Evolutionary conservation across 208 protist genomes (phyloP), one percentile per base, ranked within the genome.

Genomic region (Crithidia acanthocephali): DNA sequence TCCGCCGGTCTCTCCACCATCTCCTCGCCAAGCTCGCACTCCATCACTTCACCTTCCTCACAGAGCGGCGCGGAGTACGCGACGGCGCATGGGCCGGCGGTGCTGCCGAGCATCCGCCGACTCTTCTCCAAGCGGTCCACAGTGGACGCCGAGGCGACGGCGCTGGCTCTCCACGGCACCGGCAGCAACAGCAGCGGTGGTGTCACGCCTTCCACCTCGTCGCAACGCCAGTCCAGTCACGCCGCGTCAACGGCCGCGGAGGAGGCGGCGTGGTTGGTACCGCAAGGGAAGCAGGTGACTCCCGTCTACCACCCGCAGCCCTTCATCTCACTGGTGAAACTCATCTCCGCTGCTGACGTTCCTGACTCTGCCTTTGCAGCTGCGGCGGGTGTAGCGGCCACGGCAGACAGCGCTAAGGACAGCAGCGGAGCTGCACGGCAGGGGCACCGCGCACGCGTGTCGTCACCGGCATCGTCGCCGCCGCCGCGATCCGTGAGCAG

Each of bases 291-390:
- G 48, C 61, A 63, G 5, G 48, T 63, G 37, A 68, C 65, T 10
- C 42, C 59, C 20, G 57, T 78, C 48, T 68, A 51, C 45, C 56
- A 68, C 51, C 72, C 72, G 0, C 45, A 48, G 72, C 72, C 72
- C 15, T 72, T 72, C 32, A 78, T 78, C 25, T 72, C 64, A 8
- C 47, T 78, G 10, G 51, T 78, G 11, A 68, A 76, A 56, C 52
- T 76, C 45, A 47, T 68, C 33, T 68, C 62, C 32, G 51, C 58
- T 27, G 52, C 37, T 48, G 35, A 42, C 28, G 20, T 60, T n/a
- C n/a, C 37, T 25, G 13, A 32, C 30, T 28, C 40, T 5, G 47
- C 1, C 8, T 28, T 28, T 13, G 22, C 28, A 27, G n/a, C 22
- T 22, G 13, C 40, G 7, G 45, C 44, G 50, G 4, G 5, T 18